Percentiles rank a stretch among this genome's conserved stretches.
phyloP scores from a whole-genome alignment of 371 early-diverging fungal species.

The Mortierella sp. region DNA sequence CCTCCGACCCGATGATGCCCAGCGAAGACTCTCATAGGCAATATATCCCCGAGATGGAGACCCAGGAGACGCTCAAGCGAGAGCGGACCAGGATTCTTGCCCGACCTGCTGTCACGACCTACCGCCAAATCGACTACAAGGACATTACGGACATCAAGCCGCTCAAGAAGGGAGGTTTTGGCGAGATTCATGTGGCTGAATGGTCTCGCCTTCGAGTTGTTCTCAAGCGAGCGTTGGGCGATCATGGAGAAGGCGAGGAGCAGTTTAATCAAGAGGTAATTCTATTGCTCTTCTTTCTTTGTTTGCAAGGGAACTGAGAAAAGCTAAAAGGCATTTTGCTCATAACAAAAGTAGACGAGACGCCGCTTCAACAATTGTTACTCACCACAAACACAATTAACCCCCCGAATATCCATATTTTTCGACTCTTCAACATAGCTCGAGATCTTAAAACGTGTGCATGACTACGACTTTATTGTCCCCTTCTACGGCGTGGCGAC shows the following conservation, averaged over 20 bases:
- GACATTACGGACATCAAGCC: constrained; percentile 43
- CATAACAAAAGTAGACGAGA: neutral
- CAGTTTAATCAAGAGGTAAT: constrained; percentile 56
- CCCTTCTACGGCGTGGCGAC: constrained; percentile 51
- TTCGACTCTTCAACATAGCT: constrained; percentile 49
- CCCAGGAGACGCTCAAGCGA: constrained; percentile 46
- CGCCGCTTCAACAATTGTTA: neutral
- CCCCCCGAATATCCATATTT: neutral
- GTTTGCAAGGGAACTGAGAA: neutral
- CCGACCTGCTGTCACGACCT: constrained; percentile 32
- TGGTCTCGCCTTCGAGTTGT: constrained; percentile 54
- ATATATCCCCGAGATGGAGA: constrained; percentile 42
- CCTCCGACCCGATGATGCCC: neutral
- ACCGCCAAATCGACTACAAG: constrained; percentile 36
- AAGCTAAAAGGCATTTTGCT: neutral
- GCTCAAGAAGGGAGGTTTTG: constrained; percentile 53
- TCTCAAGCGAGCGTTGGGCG: constrained; percentile 40
- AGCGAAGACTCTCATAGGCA: constrained; percentile 16
- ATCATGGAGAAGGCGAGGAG: constrained; percentile 37
- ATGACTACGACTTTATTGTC: constrained; percentile 55
- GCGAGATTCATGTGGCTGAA: constrained; percentile 53
- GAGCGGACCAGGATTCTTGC: constrained; percentile 48
- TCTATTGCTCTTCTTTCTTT: neutral
- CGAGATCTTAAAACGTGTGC: constrained; percentile 53
- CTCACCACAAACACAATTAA: no score